Evolutionary conservation across 2,329 filamentous ascomycete genomes (phyloP), one percentile per base, ranked within the genome.

Genomic region (Ophiostoma triangulosporum): DNA sequence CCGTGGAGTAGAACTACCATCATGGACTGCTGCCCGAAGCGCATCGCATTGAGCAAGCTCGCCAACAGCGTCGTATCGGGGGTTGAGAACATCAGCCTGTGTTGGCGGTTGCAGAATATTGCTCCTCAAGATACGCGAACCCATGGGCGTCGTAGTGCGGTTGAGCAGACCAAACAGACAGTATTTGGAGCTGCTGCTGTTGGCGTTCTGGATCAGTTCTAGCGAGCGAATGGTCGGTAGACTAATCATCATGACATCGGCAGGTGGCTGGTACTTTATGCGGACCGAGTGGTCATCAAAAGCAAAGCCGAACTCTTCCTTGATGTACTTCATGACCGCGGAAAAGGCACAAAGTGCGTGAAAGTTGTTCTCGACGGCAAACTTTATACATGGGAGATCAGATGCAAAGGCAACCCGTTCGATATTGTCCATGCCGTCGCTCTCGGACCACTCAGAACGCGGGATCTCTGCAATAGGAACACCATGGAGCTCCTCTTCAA

Each of bases 201-300:
- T 82, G 0, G 90, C 64, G 59, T 96, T 98, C 62, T 95, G 88
- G 26, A 97, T 85, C 6, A 98, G 75, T 65, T 98, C 93, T 3
- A 98, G 73, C 0, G 88, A 88, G 35, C 83, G 77, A 27, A 96
- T 88, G 0, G 90, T 95, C 0, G 88, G 84, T 2, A 93, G 75
- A 62, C 96, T 91, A 60, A 97, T 94, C 78, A 95, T 88, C 90
- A 97, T 95, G 0, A 88, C 87, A 24, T 91, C 86, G 63, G 95
- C 87, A 0, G 88, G 89, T 1, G 89, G 85, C 62, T 91, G 84
- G 60, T 95, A 96, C 58, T 81, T 84, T 62, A 97, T 84, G 3
- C 88, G 81, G 31, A 97, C 76, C 20, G 90, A 90, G 64, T 93
- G 84, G n/a, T 76, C 73, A 3, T 81, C 75, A 63, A 95, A 93